Evolutionary conservation across 2,329 filamentous ascomycete genomes (phyloP).

Genomic region (Neonectria hederae): DNA sequence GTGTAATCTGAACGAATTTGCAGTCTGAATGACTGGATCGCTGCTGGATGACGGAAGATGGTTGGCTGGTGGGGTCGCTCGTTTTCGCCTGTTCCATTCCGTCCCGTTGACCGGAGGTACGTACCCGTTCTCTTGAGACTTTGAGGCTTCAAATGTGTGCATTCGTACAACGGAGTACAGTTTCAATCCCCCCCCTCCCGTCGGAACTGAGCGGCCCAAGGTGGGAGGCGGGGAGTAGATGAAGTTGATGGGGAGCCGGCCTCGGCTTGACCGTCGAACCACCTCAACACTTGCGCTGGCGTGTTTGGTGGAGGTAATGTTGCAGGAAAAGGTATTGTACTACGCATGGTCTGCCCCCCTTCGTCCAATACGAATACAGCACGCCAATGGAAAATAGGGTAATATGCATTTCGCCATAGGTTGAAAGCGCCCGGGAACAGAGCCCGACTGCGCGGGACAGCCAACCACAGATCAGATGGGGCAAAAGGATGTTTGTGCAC

Average conservation of each 20-base stretch:
- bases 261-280: neutral
- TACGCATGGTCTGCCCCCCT: neutral
- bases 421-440: neutral
- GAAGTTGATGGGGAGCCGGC: neutral
- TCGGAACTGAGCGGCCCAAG: neutral
- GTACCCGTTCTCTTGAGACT: neutral
- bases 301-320: neutral
- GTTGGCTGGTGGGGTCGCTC: neutral
- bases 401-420: neutral
- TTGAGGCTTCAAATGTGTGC: too few relatives aligned
- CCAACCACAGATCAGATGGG: neutral
- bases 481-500: neutral
- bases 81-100: neutral
- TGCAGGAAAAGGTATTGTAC: neutral
- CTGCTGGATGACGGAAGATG: neutral
- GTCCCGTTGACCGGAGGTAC: neutral
- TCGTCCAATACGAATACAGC: neutral
- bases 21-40: neutral
- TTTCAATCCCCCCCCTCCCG: neutral
- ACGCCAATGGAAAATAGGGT: neutral
- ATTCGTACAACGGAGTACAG: neutral
- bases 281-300: neutral
- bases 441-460: neutral
- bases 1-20: constrained; percentile 24
- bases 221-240: too few relatives aligned